Conservation (phyloP, 2,329 filamentous ascomycete species). For the Botrytis pseudocinerea region DNA sequence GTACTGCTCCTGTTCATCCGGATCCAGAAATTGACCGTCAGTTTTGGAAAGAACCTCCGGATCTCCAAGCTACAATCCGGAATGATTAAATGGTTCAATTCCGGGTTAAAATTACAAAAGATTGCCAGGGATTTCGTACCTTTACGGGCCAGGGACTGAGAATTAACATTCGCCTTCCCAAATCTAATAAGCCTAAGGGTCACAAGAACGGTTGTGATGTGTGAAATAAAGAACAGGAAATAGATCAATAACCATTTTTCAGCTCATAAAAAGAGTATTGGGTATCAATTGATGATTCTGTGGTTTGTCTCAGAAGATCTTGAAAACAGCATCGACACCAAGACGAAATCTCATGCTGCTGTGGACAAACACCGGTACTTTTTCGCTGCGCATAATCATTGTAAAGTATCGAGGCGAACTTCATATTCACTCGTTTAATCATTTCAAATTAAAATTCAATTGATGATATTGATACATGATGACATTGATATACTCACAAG, state of each 20-base stretch:
- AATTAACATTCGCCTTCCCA: background rate
- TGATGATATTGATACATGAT: no score
- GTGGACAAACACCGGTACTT: background rate
- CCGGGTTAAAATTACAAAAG: background rate
- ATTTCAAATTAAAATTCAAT: background rate
- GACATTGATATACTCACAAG: background rate
- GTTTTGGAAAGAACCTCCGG: background rate
- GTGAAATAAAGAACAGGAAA: background rate
- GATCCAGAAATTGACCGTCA: background rate
- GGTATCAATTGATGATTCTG: background rate
- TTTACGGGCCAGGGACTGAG: background rate
- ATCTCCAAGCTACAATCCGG: background rate
- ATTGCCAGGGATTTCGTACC: background rate
- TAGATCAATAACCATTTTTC: background rate
- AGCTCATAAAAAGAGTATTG: background rate
- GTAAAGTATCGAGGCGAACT: no score
- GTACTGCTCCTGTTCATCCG: no score
- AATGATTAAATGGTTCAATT: background rate
- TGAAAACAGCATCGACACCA: background rate
- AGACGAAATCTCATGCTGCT: background rate
- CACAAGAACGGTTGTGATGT: background rate
- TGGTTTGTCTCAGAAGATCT: no score
- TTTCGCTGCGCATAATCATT: background rate
- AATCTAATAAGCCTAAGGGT: background rate
- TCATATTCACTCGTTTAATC: background rate